Conservation (phyloP, 75 land plant genomes). For the Picea sitchensis region DNA sequence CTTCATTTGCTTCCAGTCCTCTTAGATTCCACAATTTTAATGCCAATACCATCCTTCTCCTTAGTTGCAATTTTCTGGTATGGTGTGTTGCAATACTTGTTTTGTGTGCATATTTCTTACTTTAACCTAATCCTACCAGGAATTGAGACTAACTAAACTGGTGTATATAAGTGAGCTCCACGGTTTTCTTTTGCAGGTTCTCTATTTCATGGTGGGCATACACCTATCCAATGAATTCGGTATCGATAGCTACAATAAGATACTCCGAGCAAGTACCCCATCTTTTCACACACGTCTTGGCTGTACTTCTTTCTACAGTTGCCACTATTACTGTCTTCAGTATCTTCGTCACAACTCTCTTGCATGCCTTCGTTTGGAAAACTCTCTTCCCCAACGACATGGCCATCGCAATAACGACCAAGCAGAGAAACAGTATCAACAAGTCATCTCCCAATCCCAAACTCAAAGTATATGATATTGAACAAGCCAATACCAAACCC, state of each 20-base stretch:
- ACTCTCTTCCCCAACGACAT: conserved; percentile 86
- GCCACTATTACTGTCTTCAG: conserved; percentile 61
- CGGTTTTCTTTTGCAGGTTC: conserved; percentile 44
- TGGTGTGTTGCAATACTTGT: not conserved
- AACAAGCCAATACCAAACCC: not conserved
- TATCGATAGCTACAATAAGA: conserved; percentile 70
- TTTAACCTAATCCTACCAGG: not conserved
- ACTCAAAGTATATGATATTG: no score
- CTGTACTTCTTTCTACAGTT: conserved; percentile 60
- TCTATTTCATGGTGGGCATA: conserved; percentile 99
- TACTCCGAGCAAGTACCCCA: conserved; percentile 66
- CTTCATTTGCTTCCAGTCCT: no score
- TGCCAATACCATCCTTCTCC: not conserved
- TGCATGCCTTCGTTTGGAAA: conserved; percentile 59
- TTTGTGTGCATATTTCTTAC: not conserved
- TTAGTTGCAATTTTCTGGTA: not conserved
- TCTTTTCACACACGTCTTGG: conserved; percentile 51
- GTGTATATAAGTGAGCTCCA: not conserved
- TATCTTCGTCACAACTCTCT: conserved; percentile 54
- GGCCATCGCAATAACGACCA: conserved; percentile 69
- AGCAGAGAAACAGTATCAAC: not conserved
- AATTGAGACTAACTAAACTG: not conserved
- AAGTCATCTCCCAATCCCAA: not conserved
- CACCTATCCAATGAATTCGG: conserved; percentile 94
- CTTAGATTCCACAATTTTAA: no score